Evolutionary conservation across 345 rosid genomes (phyloP).

Genomic region (Populus deltoides): DNA sequence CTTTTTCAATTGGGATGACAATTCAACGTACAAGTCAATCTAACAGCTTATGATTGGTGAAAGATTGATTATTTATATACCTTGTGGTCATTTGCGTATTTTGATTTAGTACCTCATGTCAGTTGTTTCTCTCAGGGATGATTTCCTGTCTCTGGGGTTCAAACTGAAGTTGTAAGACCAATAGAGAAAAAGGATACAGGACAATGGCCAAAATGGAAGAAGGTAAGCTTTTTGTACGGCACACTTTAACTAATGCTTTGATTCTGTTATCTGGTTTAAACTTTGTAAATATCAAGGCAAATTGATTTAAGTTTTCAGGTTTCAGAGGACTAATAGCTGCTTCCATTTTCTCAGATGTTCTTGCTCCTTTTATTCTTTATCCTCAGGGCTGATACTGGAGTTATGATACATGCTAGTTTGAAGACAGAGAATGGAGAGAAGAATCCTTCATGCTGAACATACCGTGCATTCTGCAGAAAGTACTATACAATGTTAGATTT

Average conservation of each 20-base stretch:
- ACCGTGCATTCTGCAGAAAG: neutral
- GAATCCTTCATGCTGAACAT: neutral
- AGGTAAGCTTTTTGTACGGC: neutral
- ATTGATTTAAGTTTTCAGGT: neutral
- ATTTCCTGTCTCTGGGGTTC: constrained; percentile 57
- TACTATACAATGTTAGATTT: neutral
- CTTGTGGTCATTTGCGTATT: neutral
- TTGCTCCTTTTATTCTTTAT: neutral
- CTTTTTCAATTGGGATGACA: neutral
- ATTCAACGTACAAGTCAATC: neutral
- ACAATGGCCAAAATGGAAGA: neutral
- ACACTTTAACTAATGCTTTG: neutral
- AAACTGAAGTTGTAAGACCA: constrained; percentile 44
- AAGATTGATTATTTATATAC: neutral
- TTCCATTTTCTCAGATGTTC: neutral
- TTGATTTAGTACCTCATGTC: neutral
- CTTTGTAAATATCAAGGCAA: neutral
- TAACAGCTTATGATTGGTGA: neutral
- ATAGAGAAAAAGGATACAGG: neutral
- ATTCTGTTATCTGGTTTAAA: neutral
- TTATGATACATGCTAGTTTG: neutral
- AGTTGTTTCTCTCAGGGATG: constrained; percentile 40
- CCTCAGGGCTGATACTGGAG: neutral
- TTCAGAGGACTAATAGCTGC: neutral
- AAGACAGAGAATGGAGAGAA: neutral